Conservation (phyloP, 2,329 filamentous ascomycete species). For the Epicoccum sorghinum region DNA sequence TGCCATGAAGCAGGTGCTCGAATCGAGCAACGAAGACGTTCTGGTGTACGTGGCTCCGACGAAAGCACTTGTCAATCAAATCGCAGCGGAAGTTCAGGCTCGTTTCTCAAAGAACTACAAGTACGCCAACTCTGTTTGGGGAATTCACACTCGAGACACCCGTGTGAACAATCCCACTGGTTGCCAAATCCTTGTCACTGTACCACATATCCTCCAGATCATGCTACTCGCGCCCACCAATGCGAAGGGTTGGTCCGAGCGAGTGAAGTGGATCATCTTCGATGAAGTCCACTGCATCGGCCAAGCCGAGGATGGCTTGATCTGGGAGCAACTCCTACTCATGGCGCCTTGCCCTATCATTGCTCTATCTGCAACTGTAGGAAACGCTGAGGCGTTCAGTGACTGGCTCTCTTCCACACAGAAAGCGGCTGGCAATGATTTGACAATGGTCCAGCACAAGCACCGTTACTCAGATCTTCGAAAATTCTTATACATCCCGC, state of each 20-base stretch:
- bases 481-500: constrained; percentile 71
- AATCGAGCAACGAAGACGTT: constrained; percentile 70
- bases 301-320: constrained; percentile 73
- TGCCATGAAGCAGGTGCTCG: constrained; percentile 77
- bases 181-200: constrained; percentile 78
- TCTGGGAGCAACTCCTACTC: constrained; percentile 80
- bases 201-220: constrained; percentile 79
- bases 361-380: constrained; percentile 79
- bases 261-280: constrained; percentile 78
- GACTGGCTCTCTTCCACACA: constrained; percentile 72
- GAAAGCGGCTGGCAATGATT: constrained; percentile 64
- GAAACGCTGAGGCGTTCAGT: constrained; percentile 73
- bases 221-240: constrained; percentile 72
- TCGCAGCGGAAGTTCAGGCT: constrained; percentile 77
- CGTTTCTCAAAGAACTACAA: constrained; percentile 72
- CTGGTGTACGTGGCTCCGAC: constrained; percentile 82
- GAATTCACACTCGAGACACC: constrained; percentile 77
- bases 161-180: constrained; percentile 74
- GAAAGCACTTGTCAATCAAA: constrained; percentile 83
- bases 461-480: constrained; percentile 77
- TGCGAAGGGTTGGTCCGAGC: constrained; percentile 69
- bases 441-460: constrained; percentile 72
- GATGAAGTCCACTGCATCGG: constrained; percentile 84
- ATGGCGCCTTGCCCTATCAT: constrained; percentile 78
- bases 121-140: constrained; percentile 72